These are phyloP conservation scores for Phialophora verrucosa DNA, from an alignment of 2,329 filamentous ascomycete genomes.

Conservation along the genomic window DNA sequence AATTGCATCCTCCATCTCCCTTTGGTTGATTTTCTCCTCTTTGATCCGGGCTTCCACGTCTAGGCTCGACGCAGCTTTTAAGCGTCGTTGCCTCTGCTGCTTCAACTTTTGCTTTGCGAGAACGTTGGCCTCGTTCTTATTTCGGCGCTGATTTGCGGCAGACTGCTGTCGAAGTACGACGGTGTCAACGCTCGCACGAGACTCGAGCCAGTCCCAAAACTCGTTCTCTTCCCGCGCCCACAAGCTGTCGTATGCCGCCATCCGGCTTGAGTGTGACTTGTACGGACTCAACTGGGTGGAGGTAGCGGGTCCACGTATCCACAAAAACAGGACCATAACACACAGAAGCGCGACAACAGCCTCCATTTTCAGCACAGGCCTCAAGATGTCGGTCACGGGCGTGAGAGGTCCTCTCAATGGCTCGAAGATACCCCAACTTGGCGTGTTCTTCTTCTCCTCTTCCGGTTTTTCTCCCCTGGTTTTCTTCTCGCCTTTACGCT, in stretches of 20 bases:
- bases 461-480: constrained; percentile 49
- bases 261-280: constrained; percentile 63
- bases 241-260: constrained; percentile 89
- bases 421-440: constrained; percentile 81
- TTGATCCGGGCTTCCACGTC: constrained; percentile 63
- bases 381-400: constrained; percentile 71
- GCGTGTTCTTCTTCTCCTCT: constrained; percentile 50
- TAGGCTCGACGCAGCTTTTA: constrained; percentile 41
- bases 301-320: constrained; percentile 62
- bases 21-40: constrained; percentile 72
- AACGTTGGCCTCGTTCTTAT: constrained; percentile 29
- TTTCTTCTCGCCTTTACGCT: constrained; percentile 66
- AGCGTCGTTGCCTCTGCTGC: constrained; percentile 41
- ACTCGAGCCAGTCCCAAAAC: constrained; percentile 92
- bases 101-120: constrained; percentile 36
- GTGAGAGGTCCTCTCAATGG: constrained; percentile 73
- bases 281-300: constrained; percentile 33
- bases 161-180: constrained; percentile 46
- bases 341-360: constrained; percentile 76
- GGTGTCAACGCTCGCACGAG: constrained; percentile 75
- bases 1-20: constrained; percentile 80
- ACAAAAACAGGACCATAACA: constrained; percentile 73
- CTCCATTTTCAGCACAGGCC: constrained; percentile 75
- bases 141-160: constrained; percentile 1
- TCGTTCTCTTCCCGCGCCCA: constrained; percentile 88